These are phyloP conservation scores for Kodamaea sp. DNA, from an alignment of 1,139 yeast species.

Conservation along the genomic window DNA sequence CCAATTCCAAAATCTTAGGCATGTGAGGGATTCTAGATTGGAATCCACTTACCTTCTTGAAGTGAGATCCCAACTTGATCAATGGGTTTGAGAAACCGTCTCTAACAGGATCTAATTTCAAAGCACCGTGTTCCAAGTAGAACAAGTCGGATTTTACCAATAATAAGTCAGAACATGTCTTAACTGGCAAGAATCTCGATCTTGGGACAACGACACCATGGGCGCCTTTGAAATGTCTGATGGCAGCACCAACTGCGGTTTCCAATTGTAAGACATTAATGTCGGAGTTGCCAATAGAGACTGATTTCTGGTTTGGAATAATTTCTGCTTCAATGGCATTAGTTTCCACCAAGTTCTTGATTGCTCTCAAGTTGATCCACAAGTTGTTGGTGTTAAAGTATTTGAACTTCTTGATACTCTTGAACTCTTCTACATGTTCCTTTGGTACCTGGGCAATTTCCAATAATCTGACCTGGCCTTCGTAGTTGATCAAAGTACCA, in stretches of 20 bases:
- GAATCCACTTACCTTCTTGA: constrained; percentile 92
- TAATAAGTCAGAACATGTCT: constrained; percentile 92
- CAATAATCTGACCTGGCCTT: constrained; percentile 89
- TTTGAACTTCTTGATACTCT: constrained; percentile 95
- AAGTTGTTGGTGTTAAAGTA: constrained; percentile 97
- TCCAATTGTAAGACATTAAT: constrained; percentile 90
- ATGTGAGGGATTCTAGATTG: constrained; percentile 89
- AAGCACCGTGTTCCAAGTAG: constrained; percentile 87
- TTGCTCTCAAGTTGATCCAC: constrained; percentile 95
- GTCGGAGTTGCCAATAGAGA: constrained; percentile 74
- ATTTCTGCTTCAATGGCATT: constrained; percentile 88
- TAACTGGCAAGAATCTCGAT: constrained; percentile 95
- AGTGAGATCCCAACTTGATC: constrained; percentile 93
- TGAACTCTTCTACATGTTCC: constrained; percentile 97
- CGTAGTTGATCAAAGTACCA: constrained; percentile 96
- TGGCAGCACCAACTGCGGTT: constrained; percentile 99
- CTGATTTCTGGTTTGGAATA: constrained; percentile 89
- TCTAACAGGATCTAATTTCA: constrained; percentile 79
- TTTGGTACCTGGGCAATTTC: constrained; percentile 99
- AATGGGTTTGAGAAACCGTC: constrained; percentile 89
- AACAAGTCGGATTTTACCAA: constrained; percentile 96
- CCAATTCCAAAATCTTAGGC: constrained; percentile 94
- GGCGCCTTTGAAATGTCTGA: constrained; percentile 91
- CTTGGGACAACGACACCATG: constrained; percentile 99
- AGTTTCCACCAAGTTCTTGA: constrained; percentile 86